Evolutionary conservation across 2,329 filamentous ascomycete genomes (phyloP), one percentile per base, ranked within the genome.

Genomic region (Colletotrichum navitas): DNA sequence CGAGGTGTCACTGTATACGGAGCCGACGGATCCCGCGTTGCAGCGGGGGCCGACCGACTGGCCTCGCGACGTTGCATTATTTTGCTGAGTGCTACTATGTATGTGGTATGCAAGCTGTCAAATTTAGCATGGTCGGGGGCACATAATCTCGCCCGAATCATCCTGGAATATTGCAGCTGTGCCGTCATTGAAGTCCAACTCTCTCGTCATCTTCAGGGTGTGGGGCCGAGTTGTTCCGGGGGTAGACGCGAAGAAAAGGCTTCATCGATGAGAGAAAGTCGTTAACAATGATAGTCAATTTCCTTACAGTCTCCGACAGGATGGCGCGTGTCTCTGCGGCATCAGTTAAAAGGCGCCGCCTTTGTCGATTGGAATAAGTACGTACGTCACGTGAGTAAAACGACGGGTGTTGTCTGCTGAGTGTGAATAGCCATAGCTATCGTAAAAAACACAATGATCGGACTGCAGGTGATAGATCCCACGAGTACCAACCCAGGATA

Each of bases 41-140:
- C 67, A 51, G 34, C 41, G 49, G 49, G 55, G 55, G 51, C 41
- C 63, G 26, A 58, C 32, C 51, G 55, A 32, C 43, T 36, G 63
- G 62, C 43, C 26, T 45, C 60, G 47, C 24, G 24, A 34, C 51
- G 34, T 10, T 54, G 16, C 21, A 47, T 24, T 32, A 24, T 47
- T 36, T 14, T 8, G 45, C 2, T 18, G 2, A 5, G 29, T 29
- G 29, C 11, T 36, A 36, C 34, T 11, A 10, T 36, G 8, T 36
- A 29, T 29, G 29, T 29, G 4, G 29, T 29, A 29, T 29, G 21
- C 3, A 32, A n/a, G 10, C 39, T 45, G 24, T 60, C 41, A 47
- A 32, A 29, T n/a, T n/a, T 5, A 41, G 26, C 43, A 21, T 29
- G 29, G 14, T n/a, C 43, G 6, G 29, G 39, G 29, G 1, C n/a